phyloP scores from a whole-genome alignment of 1,139 yeast genomes.

The Saccharomyces hybrid region DNA sequence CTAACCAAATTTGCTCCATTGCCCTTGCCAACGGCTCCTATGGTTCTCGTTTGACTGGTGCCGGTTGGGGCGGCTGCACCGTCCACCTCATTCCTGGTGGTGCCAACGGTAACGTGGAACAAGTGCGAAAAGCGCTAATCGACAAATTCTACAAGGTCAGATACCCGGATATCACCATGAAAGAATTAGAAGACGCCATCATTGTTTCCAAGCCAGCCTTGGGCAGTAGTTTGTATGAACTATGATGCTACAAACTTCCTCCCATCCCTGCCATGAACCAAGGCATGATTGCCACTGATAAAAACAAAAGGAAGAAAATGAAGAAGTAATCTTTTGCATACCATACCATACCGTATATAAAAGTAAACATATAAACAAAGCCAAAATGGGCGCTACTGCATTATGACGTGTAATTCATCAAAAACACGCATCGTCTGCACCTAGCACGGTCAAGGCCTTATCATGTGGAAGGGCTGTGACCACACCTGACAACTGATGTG shows the following conservation, averaged over 20 bases:
- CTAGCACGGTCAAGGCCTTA: too few species aligned
- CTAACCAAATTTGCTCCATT: slow-evolving; percentile 45
- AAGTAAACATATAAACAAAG: too few species aligned
- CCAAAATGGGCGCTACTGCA: too few species aligned
- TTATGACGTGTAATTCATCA: too few species aligned
- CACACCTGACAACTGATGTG: too few species aligned
- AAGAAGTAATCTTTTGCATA: not conserved
- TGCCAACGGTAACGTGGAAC: slow-evolving; percentile 37
- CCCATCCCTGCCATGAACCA: too few species aligned
- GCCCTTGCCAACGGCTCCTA: slow-evolving; percentile 51
- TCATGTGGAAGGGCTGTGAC: too few species aligned
- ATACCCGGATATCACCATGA: slow-evolving; percentile 38
- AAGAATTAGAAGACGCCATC: slow-evolving; percentile 42
- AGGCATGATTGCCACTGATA: too few species aligned
- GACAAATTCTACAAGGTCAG: slow-evolving; percentile 41
- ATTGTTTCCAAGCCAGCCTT: slow-evolving; percentile 48
- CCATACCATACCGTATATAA: too few species aligned
- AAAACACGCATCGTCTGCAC: too few species aligned
- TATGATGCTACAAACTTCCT: too few species aligned
- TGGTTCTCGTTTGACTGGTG: slow-evolving; percentile 70
- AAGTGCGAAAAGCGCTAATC: slow-evolving; percentile 41
- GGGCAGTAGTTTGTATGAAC: slow-evolving; percentile 29
- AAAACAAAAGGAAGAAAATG: not conserved
- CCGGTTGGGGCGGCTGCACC: slow-evolving; percentile 73
- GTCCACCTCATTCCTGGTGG: slow-evolving; percentile 50